Conservation (phyloP, 371 early-diverging fungal species). For the Actinomortierella wolfii region DNA sequence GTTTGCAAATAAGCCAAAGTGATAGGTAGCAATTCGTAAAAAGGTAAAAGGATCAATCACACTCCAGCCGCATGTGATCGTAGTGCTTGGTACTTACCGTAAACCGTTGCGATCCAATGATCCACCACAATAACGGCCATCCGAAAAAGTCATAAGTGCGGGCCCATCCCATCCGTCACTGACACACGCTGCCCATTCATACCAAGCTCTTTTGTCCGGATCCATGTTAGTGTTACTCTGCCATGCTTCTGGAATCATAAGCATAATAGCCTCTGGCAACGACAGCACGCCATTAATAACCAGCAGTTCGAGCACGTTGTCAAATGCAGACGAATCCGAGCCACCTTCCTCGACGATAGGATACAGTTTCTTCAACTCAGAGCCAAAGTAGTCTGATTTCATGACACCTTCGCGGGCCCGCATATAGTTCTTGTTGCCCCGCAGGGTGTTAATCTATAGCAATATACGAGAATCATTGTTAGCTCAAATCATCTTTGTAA, state of each 20-base stretch:
- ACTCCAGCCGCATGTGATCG: no score
- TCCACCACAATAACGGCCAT: slow-evolving; percentile 96
- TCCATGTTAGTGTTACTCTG: slow-evolving; percentile 86
- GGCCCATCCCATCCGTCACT: slow-evolving; percentile 99
- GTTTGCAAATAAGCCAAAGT: no score
- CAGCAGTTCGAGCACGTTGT: slow-evolving; percentile 94
- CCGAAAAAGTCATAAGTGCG: slow-evolving; percentile 94
- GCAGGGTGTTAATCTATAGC: slow-evolving; percentile 93
- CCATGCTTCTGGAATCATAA: slow-evolving; percentile 98
- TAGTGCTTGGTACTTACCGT: slow-evolving; percentile 49
- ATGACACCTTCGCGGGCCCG: slow-evolving; percentile 95
- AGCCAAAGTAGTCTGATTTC: slow-evolving; percentile 78
- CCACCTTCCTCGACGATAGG: slow-evolving; percentile 96
- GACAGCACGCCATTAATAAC: slow-evolving; percentile 89
- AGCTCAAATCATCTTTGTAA: background rate
- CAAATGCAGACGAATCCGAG: slow-evolving; percentile 97
- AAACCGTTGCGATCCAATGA: slow-evolving; percentile 95
- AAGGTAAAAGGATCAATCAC: no score
- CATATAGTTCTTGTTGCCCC: slow-evolving; percentile 99
- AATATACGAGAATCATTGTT: background rate
- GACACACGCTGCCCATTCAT: slow-evolving; percentile 94
- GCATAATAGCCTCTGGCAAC: slow-evolving; percentile 95
- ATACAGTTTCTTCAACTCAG: slow-evolving; percentile 80
- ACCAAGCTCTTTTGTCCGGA: slow-evolving; percentile 88
- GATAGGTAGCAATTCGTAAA: no score